Percentiles rank a stretch among this genome's conserved stretches.
These are phyloP conservation scores for Arabidopsis lyrata DNA, from an alignment of 441 rosid genomes.

Conservation along the genomic window DNA sequence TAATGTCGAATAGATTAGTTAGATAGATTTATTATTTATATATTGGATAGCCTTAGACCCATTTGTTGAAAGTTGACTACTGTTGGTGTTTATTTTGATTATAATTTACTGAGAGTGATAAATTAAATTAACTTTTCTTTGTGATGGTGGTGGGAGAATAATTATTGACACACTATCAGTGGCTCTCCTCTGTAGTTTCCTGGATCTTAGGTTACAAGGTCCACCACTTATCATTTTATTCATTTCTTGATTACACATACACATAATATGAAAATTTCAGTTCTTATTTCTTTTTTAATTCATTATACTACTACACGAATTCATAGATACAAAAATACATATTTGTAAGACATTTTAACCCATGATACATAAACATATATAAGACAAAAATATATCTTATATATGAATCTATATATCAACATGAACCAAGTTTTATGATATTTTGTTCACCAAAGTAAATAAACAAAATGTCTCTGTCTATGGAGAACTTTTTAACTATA, in stretches of 20 bases:
- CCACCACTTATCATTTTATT: conserved; percentile 38
- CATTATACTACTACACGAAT: not conserved
- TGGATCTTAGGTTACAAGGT: conserved; percentile 44
- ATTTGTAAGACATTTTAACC: not conserved
- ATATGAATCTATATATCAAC: too few species aligned
- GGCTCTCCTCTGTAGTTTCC: conserved; percentile 38
- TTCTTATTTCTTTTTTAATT: not conserved
- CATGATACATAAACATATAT: not conserved
- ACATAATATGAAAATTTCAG: not conserved
- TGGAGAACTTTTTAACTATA: not conserved
- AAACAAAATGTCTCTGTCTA: not conserved
- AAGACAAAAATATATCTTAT: not conserved
- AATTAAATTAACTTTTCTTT: conserved; percentile 13
- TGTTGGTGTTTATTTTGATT: conserved; percentile 2
- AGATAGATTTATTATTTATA: not conserved
- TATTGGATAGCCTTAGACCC: not conserved
- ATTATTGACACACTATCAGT: conserved; percentile 47
- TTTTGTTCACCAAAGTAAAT: not conserved
- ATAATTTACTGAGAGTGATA: conserved; percentile 19
- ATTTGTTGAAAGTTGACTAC: conserved; percentile 13
- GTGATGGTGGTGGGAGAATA: conserved; percentile 45
- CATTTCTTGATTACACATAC: not conserved
- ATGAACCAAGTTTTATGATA: not conserved
- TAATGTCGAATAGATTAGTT: not conserved
- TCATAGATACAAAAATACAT: too few species aligned